A percentile compares a stretch with the other conserved stretches of the same genome.
phyloP scores from a whole-genome alignment of 202 grass and related monocot genomes.

The Eragrostis tef region DNA sequence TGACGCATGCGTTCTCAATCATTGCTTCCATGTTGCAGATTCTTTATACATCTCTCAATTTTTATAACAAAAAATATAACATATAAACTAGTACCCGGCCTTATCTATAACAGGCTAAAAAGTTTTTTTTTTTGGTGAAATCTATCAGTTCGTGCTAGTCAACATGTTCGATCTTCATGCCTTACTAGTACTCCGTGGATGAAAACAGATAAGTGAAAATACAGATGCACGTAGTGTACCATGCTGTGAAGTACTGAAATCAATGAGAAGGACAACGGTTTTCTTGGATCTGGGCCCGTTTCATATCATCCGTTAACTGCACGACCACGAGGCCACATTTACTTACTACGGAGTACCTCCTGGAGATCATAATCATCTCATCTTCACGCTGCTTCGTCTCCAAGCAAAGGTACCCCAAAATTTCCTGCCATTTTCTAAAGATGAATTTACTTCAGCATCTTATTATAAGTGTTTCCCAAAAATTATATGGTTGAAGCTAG shows the following conservation, averaged over 20 bases:
- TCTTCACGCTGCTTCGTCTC: constrained; percentile 39
- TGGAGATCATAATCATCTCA: constrained; percentile 32
- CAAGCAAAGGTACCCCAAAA: constrained; percentile 43
- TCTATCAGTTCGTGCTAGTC: neutral
- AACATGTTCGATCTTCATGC: neutral
- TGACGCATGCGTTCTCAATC: constrained; percentile 44
- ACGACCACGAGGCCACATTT: constrained; percentile 52
- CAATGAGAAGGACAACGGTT: constrained; percentile 52
- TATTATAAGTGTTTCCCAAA: neutral
- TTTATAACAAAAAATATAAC: constrained; percentile 3
- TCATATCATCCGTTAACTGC: constrained; percentile 42
- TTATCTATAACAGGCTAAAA: neutral
- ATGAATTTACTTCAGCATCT: neutral
- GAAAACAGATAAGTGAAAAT: neutral
- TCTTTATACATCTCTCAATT: neutral
- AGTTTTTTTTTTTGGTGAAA: neutral
- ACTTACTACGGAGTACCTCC: constrained; percentile 47
- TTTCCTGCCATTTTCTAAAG: neutral
- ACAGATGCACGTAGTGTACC: constrained; percentile 11
- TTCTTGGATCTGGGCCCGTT: constrained; percentile 48
- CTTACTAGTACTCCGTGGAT: neutral
- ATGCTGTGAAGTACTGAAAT: constrained; percentile 25
- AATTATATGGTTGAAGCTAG: neutral
- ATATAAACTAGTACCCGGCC: neutral
- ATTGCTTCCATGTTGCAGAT: constrained; percentile 7